A percentile compares a stretch with the other conserved stretches of the same genome.
Conservation (phyloP, 495 filamentous ascomycete genomes). For the Penicillium robsamsonii region DNA sequence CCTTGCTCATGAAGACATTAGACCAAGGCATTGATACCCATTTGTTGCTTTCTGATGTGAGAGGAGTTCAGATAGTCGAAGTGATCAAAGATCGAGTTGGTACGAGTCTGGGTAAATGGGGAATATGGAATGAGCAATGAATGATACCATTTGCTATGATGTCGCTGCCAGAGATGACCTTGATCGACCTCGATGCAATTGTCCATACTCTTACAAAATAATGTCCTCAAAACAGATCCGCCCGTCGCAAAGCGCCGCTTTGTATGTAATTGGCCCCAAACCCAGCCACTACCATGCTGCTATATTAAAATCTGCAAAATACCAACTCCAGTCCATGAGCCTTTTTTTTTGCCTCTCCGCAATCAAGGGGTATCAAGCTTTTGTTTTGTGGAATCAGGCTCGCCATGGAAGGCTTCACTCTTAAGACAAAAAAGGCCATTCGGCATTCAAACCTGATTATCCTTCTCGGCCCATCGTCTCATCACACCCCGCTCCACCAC, state of each 20-base stretch:
- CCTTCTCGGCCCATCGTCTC: conserved; percentile 43
- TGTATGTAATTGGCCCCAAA: conserved; percentile 10
- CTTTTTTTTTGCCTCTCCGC: conserved; percentile 16
- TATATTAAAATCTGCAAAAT: conserved; percentile 15
- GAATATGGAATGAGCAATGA: conserved; percentile 26
- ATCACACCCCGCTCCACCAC: conserved; percentile 49
- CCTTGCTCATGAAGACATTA: conserved; percentile 39
- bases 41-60: conserved; percentile 36
- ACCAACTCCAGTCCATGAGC: conserved; percentile 34
- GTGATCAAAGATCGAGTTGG: conserved; percentile 45
- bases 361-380: conserved; percentile 36
- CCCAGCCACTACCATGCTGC: conserved; percentile 8
- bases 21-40: conserved; percentile 46
- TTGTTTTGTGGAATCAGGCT: conserved; percentile 9
- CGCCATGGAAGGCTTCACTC: neutral
- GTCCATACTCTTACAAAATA: conserved; percentile 20
- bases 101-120: conserved; percentile 39
- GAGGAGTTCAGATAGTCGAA: conserved; percentile 31
- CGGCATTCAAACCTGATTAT: conserved; percentile 23
- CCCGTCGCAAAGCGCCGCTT: conserved; percentile 23
- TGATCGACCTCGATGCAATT: conserved; percentile 15
- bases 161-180: neutral
- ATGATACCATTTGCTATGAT: neutral
- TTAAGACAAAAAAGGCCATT: conserved; percentile 6
- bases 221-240: conserved; percentile 13